Base-by-base conservation (phyloP, 1,284 basidiomycete species). In the Marasmius sp. region DNA sequence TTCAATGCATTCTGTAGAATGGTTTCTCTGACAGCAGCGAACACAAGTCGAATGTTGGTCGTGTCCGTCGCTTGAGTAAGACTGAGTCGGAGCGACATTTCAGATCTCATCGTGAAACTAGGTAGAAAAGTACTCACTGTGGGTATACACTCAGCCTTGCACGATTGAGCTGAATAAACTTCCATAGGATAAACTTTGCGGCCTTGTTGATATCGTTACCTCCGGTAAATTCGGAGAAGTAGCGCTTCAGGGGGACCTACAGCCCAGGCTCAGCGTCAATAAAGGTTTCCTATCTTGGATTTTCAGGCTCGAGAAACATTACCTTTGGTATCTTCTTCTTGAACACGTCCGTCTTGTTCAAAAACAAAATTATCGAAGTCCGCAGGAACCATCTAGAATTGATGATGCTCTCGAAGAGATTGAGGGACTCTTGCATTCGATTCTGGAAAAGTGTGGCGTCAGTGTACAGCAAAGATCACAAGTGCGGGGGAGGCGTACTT, bases 361-460 rank as follows among this genome's bases (percentile, higher is more conserved):
- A 74, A 81, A 97, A 95, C n/a, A 97, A 75, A 66, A 98, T 96
- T 63, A 97, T 92, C 0, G 92, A 94, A 11, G 94, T 96, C 52
- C 94, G 85, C 34, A 94, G 77, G 81, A 98, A 98, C 96, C 97
- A 98, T 51, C 94, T 80, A n/a, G 94, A 95, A 77, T 98, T 98
- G 80, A 98, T 95, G 36, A 98, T 93, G 1, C 89, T 91, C 75
- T 98, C 95, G 68, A 99, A 99, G 10, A 98, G 83, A 4, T 94
- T 86, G 0, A 99, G 82, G 0, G 92, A 94, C 74, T 99, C 97
- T 16, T 86, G 86, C 96, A 99, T 97, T 22, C 95, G 92, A 74
- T 98, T 98, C 90, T 96, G 33, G 10, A 11, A 11, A 50, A 18
- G 48, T 54, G 74, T 0, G 39, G 43, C 12, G 36, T 34, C 37